Conservation (phyloP, 1,284 basidiomycete genomes). For the Exobasidium rhododendri region DNA sequence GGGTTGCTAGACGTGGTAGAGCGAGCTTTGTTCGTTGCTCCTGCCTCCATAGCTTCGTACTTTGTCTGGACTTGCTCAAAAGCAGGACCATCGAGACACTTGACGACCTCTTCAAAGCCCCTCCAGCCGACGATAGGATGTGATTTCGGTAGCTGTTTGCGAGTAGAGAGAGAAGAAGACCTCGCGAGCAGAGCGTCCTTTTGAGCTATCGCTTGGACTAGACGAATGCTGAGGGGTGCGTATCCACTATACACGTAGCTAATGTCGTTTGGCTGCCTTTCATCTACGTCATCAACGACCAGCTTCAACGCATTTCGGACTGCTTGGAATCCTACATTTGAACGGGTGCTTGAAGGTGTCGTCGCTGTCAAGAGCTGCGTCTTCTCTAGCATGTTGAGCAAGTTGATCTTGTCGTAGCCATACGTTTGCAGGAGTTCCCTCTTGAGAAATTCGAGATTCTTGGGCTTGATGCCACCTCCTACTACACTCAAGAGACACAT, state of each 20-base stretch:
- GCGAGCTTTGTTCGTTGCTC: background rate
- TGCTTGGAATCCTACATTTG: conserved; percentile 15
- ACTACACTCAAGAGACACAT: conserved; percentile 82
- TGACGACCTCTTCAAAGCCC: conserved; percentile 86
- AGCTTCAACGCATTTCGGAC: conserved; percentile 78
- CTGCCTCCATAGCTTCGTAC: background rate
- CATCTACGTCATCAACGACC: conserved; percentile 80
- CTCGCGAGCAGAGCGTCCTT: conserved; percentile 72
- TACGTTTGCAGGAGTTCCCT: conserved; percentile 91
- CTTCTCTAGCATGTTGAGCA: conserved; percentile 74
- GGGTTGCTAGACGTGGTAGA: background rate
- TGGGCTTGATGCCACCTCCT: conserved; percentile 78
- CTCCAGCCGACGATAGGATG: conserved; percentile 93
- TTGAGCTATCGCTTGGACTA: conserved; percentile 88
- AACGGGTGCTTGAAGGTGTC: conserved; percentile 5
- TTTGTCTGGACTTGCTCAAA: conserved; percentile 62
- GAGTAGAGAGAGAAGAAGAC: background rate
- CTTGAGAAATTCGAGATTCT: conserved; percentile 81
- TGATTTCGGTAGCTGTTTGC: conserved; percentile 59
- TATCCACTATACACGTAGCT: conserved; percentile 95
- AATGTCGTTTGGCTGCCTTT: conserved; percentile 75
- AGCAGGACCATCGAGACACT: conserved; percentile 75
- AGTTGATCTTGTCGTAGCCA: conserved; percentile 81
- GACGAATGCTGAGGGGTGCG: conserved; percentile 83
- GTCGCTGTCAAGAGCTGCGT: conserved; percentile 62